Base-by-base conservation (phyloP, 495 filamentous ascomycete species). In the Trichoderma virens region DNA sequence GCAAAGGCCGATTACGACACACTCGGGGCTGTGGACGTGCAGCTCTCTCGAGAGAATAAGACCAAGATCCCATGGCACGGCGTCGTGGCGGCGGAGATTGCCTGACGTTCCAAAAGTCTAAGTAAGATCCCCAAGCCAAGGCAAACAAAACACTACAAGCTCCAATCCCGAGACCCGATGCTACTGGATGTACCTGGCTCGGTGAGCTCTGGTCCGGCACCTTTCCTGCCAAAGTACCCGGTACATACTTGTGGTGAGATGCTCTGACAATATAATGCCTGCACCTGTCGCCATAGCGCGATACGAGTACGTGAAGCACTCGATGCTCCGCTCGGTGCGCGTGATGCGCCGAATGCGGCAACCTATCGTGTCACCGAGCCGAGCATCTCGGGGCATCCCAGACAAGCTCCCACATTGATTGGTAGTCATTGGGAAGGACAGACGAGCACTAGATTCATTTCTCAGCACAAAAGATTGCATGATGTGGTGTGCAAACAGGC, bases 341-440 rank as follows among this genome's bases (percentile, higher is more conserved):
- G 51, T 56, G 51, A 56, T 56, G 51, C 8, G 23, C 51, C 51
- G 27, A 56, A 56, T 56, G 51, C 51, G 51, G 51, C 51, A 56
- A 56, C 23, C 13, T 18, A 56, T 56, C 51, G 27, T 56, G 51
- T 28, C 51, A 30, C 51, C 51, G 51, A 30, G 23, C 27, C 23
- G 18, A 8, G 25, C 23, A 28, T 56, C 51, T 56, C 51, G 51
- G 51, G 20, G 27, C 8, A 27, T 56, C 51, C 51, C 25, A 2
- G 3, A 16, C 5, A n/a, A 16, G 5, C 9, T n/a, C 3, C 45
- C 8, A 5, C 51, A 11, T 5, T 56, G 23, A 56, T 30, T 30
- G 51, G 51, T 30, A 23, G 25, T 14, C 4, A n/a, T 5, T n/a
- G 11, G 51, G 51, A 56, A 27, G 51, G 51, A 56, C 27, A 56